phyloP scores from a whole-genome alignment of 2,329 filamentous ascomycete species.

The Verticillium albo-atrum region DNA sequence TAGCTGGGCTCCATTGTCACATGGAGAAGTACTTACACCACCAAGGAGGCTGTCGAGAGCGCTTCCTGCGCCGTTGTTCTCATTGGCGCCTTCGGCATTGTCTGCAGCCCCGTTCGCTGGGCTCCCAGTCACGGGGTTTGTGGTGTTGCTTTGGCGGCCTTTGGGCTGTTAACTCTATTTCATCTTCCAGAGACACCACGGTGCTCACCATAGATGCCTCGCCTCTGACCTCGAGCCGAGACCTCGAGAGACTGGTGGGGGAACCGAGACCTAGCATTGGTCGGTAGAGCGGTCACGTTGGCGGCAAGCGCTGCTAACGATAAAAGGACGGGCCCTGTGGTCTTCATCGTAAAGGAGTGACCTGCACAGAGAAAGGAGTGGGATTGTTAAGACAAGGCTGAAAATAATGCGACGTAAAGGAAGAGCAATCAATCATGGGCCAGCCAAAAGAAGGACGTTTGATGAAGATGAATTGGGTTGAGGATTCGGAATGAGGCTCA shows the following conservation, averaged over 20 bases:
- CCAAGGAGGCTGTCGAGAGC: neutral
- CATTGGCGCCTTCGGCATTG: neutral
- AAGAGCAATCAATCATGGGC: neutral
- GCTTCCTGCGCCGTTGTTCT: neutral
- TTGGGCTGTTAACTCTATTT: neutral
- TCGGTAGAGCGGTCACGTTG: slow-evolving; percentile 10
- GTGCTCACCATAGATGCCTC: neutral
- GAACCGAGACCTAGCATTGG: neutral
- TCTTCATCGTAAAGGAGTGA: slow-evolving; percentile 10
- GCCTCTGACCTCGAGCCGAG: neutral
- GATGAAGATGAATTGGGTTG: neutral
- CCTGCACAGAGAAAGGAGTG: neutral
- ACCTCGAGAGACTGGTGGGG: neutral
- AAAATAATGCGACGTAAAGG: neutral
- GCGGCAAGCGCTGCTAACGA: slow-evolving; percentile 11
- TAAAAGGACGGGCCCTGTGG: slow-evolving; percentile 5
- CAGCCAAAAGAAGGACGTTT: neutral
- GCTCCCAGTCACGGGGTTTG: neutral
- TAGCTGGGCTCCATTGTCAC: neutral
- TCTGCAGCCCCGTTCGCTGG: neutral
- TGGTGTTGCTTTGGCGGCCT: slow-evolving; percentile 1
- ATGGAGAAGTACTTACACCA: neutral
- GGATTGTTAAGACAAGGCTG: neutral
- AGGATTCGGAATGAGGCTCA: neutral
- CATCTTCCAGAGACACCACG: neutral